Evolutionary conservation across 208 protist genomes (phyloP).

Genomic region (Acanthamoeba royreba): DNA sequence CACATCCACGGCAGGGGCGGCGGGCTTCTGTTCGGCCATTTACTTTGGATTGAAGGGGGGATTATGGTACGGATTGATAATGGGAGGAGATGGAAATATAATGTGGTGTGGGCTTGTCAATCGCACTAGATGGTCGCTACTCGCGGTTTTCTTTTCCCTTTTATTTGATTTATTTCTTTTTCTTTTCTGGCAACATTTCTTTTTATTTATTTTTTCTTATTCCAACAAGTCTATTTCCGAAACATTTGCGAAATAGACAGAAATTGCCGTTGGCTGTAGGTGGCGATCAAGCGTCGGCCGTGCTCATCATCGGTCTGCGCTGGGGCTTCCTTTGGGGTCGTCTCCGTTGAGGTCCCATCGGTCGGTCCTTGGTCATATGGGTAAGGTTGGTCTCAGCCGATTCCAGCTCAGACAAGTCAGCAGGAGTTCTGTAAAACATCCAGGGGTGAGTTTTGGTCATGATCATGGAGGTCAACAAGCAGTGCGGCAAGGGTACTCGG

Average conservation of each 20-base stretch:
- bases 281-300: not conserved
- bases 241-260: too few relatives aligned
- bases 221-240: too few relatives aligned
- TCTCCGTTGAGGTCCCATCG: conserved; percentile 24
- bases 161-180: too few relatives aligned
- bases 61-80: too few relatives aligned
- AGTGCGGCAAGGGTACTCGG: not conserved
- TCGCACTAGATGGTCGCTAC: too few relatives aligned
- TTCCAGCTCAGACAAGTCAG: not conserved
- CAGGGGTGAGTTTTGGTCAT: not conserved
- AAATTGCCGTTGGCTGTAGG: too few relatives aligned
- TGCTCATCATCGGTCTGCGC: conserved; percentile 38
- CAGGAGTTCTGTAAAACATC: not conserved
- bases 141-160: too few relatives aligned
- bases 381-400: not conserved
- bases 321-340: conserved; percentile 5
- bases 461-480: not conserved
- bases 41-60: not conserved
- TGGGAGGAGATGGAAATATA: too few relatives aligned
- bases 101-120: too few relatives aligned
- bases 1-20: not conserved
- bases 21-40: not conserved
- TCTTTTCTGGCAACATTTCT: too few relatives aligned
- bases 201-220: too few relatives aligned
- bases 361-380: conserved; percentile 36